Conservation (phyloP, 73 alveolate species). For the Blepharisma japonicum region DNA sequence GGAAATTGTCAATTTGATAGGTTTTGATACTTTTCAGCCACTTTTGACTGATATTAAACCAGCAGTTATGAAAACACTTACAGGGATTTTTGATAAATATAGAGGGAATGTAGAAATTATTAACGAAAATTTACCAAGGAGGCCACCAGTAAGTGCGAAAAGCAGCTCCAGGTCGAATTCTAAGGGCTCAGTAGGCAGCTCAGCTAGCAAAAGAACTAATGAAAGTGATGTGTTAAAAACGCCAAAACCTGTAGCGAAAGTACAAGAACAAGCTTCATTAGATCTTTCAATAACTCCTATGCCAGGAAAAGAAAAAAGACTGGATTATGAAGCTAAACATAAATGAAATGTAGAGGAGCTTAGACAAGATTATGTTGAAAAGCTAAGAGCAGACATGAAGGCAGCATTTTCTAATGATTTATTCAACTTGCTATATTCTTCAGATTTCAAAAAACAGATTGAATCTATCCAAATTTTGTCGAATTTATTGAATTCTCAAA, state of each 20-base stretch:
- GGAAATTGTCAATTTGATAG: conserved; percentile 56
- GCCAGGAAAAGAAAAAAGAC: conserved; percentile 76
- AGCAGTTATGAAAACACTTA: conserved; percentile 43
- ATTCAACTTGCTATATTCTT: conserved; percentile 38
- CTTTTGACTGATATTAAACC: conserved; percentile 70
- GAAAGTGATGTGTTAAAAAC: background rate
- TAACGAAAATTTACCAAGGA: conserved; percentile 22
- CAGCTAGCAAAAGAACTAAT: background rate
- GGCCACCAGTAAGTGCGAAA: conserved; percentile 18
- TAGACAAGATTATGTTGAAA: conserved; percentile 68
- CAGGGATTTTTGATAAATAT: conserved; percentile 28
- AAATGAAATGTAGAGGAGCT: conserved; percentile 67
- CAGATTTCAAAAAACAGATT: conserved; percentile 54
- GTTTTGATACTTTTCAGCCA: conserved; percentile 32
- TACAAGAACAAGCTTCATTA: background rate
- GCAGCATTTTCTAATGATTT: conserved; percentile 30
- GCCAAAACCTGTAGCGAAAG: conserved; percentile 31
- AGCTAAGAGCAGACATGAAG: conserved; percentile 39
- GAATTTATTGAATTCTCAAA: conserved; percentile 23
- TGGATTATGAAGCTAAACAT: conserved; percentile 61
- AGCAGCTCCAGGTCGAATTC: background rate
- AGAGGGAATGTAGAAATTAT: conserved; percentile 5
- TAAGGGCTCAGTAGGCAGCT: background rate
- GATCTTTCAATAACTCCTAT: conserved; percentile 1
- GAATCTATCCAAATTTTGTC: conserved; percentile 45